Percentiles rank a stretch among this genome's conserved stretches.
Evolutionary conservation across 352 stramenopile genomes (phyloP).

Genomic region (Phytophthora macrochlamydospora): DNA sequence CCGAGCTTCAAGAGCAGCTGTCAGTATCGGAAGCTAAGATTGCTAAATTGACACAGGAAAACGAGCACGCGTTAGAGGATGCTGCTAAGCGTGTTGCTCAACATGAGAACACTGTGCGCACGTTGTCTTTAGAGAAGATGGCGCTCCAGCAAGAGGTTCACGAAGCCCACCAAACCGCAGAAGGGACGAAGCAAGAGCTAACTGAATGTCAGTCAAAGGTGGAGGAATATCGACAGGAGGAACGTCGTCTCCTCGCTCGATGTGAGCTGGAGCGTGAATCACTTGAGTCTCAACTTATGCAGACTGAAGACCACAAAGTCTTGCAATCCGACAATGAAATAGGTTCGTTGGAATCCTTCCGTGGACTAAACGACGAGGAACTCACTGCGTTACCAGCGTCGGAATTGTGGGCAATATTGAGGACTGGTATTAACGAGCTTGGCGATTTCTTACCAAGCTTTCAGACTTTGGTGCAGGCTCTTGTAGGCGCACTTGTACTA

Average conservation of each 20-base stretch:
- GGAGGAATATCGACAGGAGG: slow-evolving; percentile 18
- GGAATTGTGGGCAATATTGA: slow-evolving; percentile 20
- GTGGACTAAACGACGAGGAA: slow-evolving; percentile 23
- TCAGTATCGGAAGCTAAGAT: slow-evolving; percentile 6
- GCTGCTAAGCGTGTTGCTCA: slow-evolving; percentile 8
- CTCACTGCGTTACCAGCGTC: slow-evolving; percentile 11
- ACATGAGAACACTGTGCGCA: slow-evolving; percentile 12
- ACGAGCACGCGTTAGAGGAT: slow-evolving; percentile 3
- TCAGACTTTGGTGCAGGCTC: slow-evolving; percentile 31
- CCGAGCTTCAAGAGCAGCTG: slow-evolving; percentile 7
- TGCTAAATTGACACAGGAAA: slow-evolving; percentile 5
- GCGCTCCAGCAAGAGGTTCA: slow-evolving; percentile 21
- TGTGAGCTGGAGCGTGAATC: slow-evolving; percentile 17
- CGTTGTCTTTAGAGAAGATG: slow-evolving; percentile 22
- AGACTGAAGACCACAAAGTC: slow-evolving; percentile 20
- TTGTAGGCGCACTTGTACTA: slow-evolving; percentile 37
- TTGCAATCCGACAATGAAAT: background rate
- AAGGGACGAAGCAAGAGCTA: slow-evolving; percentile 19
- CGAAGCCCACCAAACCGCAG: slow-evolving; percentile 15
- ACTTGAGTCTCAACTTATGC: slow-evolving; percentile 27
- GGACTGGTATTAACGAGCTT: slow-evolving; percentile 29
- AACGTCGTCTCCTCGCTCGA: slow-evolving; percentile 4
- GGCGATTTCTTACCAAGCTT: slow-evolving; percentile 51
- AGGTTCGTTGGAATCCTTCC: slow-evolving; percentile 13
- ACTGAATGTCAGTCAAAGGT: slow-evolving; percentile 15